These are phyloP conservation scores for Sporisorium reilianum DNA, from an alignment of 1,284 basidiomycete species.

Conservation along the genomic window DNA sequence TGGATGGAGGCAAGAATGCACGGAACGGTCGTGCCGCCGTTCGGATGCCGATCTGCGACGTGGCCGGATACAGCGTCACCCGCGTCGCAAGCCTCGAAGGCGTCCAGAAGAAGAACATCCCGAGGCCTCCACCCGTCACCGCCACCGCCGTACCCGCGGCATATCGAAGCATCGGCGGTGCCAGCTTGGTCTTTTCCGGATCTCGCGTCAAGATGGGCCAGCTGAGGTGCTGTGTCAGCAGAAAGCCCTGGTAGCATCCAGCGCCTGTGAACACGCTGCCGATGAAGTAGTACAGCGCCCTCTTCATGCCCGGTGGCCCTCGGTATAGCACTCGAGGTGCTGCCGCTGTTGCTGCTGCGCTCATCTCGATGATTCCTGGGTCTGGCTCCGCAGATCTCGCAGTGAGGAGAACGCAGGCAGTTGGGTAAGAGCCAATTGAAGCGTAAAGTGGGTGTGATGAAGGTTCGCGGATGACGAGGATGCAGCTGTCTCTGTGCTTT, in stretches of 20 bases:
- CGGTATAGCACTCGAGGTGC: constrained; percentile 43
- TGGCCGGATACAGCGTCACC: constrained; percentile 49
- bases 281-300: constrained; percentile 45
- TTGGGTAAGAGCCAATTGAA: no score
- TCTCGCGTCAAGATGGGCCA: constrained; percentile 48
- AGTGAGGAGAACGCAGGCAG: no score
- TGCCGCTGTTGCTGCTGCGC: constrained; percentile 6
- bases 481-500: no score
- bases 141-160: constrained; percentile 24
- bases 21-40: constrained; percentile 33
- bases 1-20: constrained; percentile 28
- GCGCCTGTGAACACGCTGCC: constrained; percentile 48
- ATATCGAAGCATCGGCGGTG: constrained; percentile 38
- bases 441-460: no score
- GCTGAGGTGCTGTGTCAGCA: constrained; percentile 49
- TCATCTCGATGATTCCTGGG: no score
- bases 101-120: constrained; percentile 50
- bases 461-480: no score
- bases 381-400: not conserved
- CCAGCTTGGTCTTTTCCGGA: constrained; percentile 42
- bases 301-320: constrained; percentile 51
- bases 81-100: constrained; percentile 49
- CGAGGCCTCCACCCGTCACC: constrained; percentile 26
- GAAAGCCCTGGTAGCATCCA: constrained; percentile 45
- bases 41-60: constrained; percentile 35